Percentiles rank a stretch among this genome's conserved stretches.
phyloP scores from a whole-genome alignment of 148 eudicot genomes.

The Rhododendron simsii region DNA sequence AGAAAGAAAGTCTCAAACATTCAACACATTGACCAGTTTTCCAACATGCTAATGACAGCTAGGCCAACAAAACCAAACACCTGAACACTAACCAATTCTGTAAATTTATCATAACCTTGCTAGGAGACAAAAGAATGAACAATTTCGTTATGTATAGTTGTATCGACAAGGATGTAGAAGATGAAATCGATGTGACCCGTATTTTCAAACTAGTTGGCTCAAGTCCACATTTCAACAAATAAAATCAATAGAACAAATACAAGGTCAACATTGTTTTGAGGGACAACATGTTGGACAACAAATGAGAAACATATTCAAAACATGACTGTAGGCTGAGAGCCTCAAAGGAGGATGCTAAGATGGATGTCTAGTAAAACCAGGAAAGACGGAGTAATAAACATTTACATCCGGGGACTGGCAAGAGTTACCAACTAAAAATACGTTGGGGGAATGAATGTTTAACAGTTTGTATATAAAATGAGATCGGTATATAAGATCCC shows the following conservation, averaged over 20 bases:
- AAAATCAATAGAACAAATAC: neutral
- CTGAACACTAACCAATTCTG: neutral
- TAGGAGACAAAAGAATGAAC: neutral
- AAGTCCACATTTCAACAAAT: neutral
- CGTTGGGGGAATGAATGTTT: neutral
- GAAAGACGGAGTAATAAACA: neutral
- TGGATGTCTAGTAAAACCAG: neutral
- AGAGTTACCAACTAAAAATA: neutral
- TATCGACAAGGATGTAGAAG: neutral
- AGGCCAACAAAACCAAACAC: neutral
- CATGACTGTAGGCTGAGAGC: neutral
- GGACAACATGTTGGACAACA: neutral
- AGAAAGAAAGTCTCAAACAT: neutral
- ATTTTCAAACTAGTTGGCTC: neutral
- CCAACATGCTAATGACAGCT: constrained; percentile 2
- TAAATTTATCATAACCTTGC: neutral
- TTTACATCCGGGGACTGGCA: neutral
- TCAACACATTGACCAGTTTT: neutral
- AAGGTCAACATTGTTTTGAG: neutral
- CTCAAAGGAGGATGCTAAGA: neutral
- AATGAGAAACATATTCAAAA: neutral
- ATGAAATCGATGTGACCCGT: neutral
- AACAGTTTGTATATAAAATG: neutral
- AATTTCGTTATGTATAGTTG: neutral
- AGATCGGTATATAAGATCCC: neutral